These are phyloP conservation scores for Mucor plumbeus DNA, from an alignment of 371 early-diverging fungal species.

Conservation along the genomic window DNA sequence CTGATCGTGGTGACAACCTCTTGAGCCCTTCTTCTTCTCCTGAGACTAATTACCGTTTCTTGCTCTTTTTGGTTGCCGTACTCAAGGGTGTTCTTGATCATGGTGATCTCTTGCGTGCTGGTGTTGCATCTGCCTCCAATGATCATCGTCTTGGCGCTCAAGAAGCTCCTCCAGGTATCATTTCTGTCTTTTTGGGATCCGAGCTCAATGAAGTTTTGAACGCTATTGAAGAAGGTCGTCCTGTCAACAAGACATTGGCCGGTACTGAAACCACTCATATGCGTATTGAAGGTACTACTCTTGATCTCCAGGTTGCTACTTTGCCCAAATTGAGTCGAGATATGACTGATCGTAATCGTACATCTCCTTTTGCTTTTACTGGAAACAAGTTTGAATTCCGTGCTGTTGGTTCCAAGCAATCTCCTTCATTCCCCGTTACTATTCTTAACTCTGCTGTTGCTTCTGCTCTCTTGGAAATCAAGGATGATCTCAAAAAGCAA, in stretches of 20 bases:
- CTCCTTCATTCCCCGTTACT: slow-evolving; percentile 94
- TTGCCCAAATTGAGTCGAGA: slow-evolving; percentile 94
- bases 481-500: slow-evolving; percentile 71
- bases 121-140: slow-evolving; percentile 92
- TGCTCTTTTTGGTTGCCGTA: slow-evolving; percentile 89
- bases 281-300: slow-evolving; percentile 92
- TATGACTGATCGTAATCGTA: slow-evolving; percentile 98
- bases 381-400: slow-evolving; percentile 99
- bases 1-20: slow-evolving; percentile 94
- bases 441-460: slow-evolving; percentile 94
- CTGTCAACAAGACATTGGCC: slow-evolving; percentile 81
- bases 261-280: slow-evolving; percentile 84
- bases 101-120: slow-evolving; percentile 86
- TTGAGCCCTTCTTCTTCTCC: slow-evolving; percentile 92
- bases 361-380: slow-evolving; percentile 98
- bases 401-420: slow-evolving; percentile 98
- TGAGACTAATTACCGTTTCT: slow-evolving; percentile 96
- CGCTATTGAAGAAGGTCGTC: slow-evolving; percentile 87
- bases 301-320: slow-evolving; percentile 94
- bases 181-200: slow-evolving; percentile 96
- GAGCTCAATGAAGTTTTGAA: slow-evolving; percentile 93
- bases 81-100: slow-evolving; percentile 92
- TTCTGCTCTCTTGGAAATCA: slow-evolving; percentile 76
- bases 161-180: slow-evolving; percentile 98
- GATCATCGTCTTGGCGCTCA: slow-evolving; percentile 98